A percentile compares a stretch with the other conserved stretches of the same genome.
Evolutionary conservation across 2,329 filamentous ascomycete species (phyloP).

Genomic region (Penicillium sp.): DNA sequence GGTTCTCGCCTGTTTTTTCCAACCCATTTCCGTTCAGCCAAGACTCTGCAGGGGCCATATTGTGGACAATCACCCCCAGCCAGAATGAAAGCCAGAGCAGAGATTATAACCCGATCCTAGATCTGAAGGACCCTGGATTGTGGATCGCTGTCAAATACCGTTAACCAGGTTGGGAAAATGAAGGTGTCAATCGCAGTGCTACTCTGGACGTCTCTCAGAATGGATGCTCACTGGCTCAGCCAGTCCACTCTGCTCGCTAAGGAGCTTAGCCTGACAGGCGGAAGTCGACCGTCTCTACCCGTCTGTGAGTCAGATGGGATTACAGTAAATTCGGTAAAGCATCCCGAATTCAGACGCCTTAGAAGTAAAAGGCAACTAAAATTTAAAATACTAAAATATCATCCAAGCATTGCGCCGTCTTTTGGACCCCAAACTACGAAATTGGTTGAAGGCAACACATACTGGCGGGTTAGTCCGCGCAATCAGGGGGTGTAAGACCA

Average conservation of each 20-base stretch:
- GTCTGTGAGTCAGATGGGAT: conserved; percentile 18
- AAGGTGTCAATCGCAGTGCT: conserved; percentile 11
- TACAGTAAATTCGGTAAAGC: conserved; percentile 19
- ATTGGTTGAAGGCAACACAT: background rate
- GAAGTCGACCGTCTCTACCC: conserved; percentile 20
- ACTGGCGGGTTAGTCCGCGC: conserved; percentile 1
- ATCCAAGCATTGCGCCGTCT: background rate
- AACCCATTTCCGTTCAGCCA: background rate
- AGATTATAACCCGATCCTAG: background rate
- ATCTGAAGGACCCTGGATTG: conserved; percentile 22
- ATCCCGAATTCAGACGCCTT: conserved; percentile 17
- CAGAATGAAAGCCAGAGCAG: background rate
- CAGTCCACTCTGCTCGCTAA: background rate
- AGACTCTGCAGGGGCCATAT: conserved; percentile 3
- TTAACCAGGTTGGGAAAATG: conserved; percentile 21
- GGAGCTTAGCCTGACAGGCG: conserved; percentile 9
- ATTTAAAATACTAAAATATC: no score
- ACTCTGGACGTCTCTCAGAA: conserved; percentile 1
- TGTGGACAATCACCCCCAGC: conserved; percentile 1
- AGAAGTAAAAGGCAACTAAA: no score
- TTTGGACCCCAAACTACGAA: background rate
- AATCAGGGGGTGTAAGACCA: conserved; percentile 10
- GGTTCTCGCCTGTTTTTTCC: background rate
- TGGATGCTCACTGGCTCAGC: background rate
- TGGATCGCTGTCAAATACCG: conserved; percentile 23